These are phyloP conservation scores for Eragrostis nindensis DNA, from an alignment of 176 grass and related monocot species.

Conservation along the genomic window DNA sequence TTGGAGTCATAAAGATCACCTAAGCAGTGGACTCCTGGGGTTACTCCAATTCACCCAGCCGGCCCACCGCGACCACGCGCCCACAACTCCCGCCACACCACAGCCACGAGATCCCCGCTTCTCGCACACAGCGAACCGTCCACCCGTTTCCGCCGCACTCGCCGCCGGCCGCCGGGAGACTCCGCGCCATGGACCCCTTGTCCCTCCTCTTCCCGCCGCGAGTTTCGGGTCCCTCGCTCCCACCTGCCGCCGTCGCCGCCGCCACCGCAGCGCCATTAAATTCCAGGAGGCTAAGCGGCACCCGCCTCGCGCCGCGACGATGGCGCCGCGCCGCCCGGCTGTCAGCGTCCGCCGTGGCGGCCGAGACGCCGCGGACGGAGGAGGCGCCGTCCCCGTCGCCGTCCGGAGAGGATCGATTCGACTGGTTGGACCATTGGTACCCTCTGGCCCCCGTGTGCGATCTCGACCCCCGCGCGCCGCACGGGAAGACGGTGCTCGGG, in stretches of 20 bases:
- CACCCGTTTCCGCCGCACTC: not conserved
- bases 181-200: constrained; percentile 34
- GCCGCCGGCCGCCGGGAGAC: constrained; percentile 5
- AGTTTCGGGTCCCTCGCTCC: not conserved
- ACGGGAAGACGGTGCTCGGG: constrained; percentile 87
- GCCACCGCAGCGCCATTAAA: not conserved
- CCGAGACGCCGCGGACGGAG: constrained; percentile 22
- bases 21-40: no score
- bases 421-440: constrained; percentile 94
- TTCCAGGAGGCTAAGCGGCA: not conserved
- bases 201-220: constrained; percentile 22
- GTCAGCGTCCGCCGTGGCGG: constrained; percentile 24
- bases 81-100: constrained; percentile 22
- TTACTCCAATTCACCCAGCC: no score
- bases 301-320: not conserved
- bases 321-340: not conserved
- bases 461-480: constrained; percentile 76
- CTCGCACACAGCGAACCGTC: not conserved
- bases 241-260: not conserved
- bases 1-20: no score
- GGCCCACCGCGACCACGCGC: not conserved
- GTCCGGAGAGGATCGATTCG: constrained; percentile 43
- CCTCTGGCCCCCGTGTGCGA: constrained; percentile 77
- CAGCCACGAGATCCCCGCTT: not conserved
- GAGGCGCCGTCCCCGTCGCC: constrained; percentile 21